phyloP scores from a whole-genome alignment of 2,329 filamentous ascomycete genomes.

The Aspergillus hiratsukae region DNA sequence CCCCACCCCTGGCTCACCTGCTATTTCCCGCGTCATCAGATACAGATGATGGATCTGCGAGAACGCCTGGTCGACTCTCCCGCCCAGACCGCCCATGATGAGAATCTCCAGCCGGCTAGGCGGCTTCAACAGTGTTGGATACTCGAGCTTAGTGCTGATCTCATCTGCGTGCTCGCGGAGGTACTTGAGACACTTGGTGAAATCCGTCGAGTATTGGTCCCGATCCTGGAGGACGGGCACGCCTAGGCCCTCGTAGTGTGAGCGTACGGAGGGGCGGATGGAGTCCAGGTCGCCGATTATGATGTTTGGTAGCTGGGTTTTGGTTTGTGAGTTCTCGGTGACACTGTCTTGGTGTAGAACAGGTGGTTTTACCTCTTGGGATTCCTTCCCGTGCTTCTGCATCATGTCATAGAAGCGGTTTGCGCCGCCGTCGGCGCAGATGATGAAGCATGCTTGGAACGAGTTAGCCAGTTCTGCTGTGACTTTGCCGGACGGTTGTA shows the following conservation, averaged over 20 bases:
- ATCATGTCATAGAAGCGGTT: constrained; percentile 64
- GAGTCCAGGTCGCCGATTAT: constrained; percentile 95
- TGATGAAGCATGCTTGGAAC: constrained; percentile 57
- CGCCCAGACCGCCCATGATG: constrained; percentile 77
- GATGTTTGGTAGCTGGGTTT: constrained; percentile 53
- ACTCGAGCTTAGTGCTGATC: constrained; percentile 17
- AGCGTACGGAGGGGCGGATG: constrained; percentile 56
- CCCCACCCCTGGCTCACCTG: constrained; percentile 35
- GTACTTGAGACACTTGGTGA: constrained; percentile 71
- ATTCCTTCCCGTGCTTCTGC: constrained; percentile 24
- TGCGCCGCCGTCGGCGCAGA: constrained; percentile 90
- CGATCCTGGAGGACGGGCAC: constrained; percentile 63
- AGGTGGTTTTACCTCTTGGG: constrained; percentile 26
- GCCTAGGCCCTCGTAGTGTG: constrained; percentile 61
- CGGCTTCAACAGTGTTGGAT: neutral
- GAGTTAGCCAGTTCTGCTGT: neutral
- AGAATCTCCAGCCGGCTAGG: constrained; percentile 58
- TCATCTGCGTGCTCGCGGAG: constrained; percentile 41
- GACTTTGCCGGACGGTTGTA: neutral
- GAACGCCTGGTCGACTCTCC: constrained; percentile 87
- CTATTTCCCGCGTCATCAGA: constrained; percentile 39
- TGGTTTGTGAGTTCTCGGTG: constrained; percentile 5
- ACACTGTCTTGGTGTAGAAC: neutral
- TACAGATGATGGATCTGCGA: constrained; percentile 84
- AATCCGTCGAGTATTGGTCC: constrained; percentile 90